These are phyloP conservation scores for Coemansia sp. DNA, from an alignment of 371 early-diverging fungal genomes.

Conservation along the genomic window DNA sequence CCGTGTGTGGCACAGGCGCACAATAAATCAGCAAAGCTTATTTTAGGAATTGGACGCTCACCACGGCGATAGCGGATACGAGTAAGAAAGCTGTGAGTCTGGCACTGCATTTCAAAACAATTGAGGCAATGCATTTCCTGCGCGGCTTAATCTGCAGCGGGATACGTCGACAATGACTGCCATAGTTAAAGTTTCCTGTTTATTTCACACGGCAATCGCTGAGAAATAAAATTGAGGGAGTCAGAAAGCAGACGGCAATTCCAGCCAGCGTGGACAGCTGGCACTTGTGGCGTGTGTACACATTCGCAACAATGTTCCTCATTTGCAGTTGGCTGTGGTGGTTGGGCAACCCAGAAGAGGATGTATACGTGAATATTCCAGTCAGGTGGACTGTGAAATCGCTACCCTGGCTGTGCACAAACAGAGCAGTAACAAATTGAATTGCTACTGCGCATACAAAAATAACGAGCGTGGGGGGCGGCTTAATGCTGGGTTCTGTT, in stretches of 20 bases:
- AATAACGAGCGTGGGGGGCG: not conserved
- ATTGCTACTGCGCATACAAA: not conserved
- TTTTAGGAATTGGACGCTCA: not conserved
- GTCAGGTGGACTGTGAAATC: too few species aligned
- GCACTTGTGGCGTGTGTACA: too few species aligned
- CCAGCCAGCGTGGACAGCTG: too few species aligned
- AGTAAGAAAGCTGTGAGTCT: not conserved
- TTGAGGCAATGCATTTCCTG: not conserved
- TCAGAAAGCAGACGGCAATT: too few species aligned
- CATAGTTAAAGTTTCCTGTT: not conserved
- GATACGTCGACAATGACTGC: not conserved
- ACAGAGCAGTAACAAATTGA: not conserved
- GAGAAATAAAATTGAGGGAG: not conserved
- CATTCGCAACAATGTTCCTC: too few species aligned
- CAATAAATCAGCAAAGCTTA: constrained; percentile 1
- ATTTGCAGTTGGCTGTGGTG: too few species aligned
- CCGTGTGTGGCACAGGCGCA: not conserved
- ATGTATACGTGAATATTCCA: too few species aligned
- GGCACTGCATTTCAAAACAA: too few species aligned
- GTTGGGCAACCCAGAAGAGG: too few species aligned
- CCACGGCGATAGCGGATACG: not conserved
- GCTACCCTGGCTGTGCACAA: too few species aligned
- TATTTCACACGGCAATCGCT: not conserved
- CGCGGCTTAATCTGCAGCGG: not conserved
- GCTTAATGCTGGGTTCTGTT: not conserved